Evolutionary conservation across 495 filamentous ascomycete species (phyloP).

Genomic region (Penicillium parvum): DNA sequence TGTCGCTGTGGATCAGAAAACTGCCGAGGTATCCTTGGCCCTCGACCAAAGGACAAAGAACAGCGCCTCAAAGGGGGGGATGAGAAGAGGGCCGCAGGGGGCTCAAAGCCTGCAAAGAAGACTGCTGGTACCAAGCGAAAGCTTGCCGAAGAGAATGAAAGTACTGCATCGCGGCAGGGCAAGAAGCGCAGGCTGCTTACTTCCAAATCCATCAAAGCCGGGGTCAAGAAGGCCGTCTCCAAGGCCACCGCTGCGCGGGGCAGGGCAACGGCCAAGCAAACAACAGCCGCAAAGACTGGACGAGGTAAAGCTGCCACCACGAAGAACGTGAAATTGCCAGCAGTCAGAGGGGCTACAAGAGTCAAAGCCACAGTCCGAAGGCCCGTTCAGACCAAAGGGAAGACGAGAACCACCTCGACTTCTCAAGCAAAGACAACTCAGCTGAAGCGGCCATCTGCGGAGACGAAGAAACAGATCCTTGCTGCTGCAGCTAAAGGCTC

Average conservation of each 20-base stretch:
- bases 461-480: conserved; percentile 33
- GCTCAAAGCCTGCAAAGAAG: conserved; percentile 46
- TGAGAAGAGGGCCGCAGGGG: conserved; percentile 14
- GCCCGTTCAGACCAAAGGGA: conserved; percentile 7
- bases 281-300: conserved; percentile 9
- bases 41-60: conserved; percentile 57
- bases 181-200: conserved; percentile 38
- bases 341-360: conserved; percentile 20
- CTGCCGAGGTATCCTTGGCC: conserved; percentile 75
- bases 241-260: conserved; percentile 18
- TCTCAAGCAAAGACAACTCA: conserved; percentile 18
- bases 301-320: conserved; percentile 14
- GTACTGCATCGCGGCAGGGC: conserved; percentile 18
- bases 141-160: conserved; percentile 15
- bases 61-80: conserved; percentile 37
- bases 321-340: conserved; percentile 28
- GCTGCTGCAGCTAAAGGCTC: conserved; percentile 26
- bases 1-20: conserved; percentile 74
- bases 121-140: conserved; percentile 30
- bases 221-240: conserved; percentile 35
- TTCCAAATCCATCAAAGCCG: conserved; percentile 33
- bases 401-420: conserved; percentile 17
- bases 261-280: conserved; percentile 20
- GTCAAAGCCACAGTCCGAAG: conserved; percentile 21
- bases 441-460: conserved; percentile 32